Evolutionary conservation across 2,329 filamentous ascomycete genomes (phyloP).

Genomic region (Harringtonia lauricola): DNA sequence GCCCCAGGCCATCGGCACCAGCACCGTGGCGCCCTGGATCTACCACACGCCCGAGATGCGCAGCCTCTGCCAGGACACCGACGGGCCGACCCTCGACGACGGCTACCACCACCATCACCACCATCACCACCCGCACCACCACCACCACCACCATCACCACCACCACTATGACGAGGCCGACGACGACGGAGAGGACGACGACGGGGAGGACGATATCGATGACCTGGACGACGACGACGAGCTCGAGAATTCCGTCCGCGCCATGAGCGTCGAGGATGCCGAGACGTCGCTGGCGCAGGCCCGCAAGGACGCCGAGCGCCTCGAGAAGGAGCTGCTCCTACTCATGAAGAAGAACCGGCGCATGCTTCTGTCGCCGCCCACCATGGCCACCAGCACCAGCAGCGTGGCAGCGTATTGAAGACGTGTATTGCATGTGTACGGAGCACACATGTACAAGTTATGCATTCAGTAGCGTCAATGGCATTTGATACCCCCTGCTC

Average conservation of each 20-base stretch:
- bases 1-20: slow-evolving; percentile 27
- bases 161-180: slow-evolving; percentile 2
- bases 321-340: slow-evolving; percentile 50
- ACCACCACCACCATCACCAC: neutral
- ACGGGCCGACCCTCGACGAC: neutral
- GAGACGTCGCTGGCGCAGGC: slow-evolving; percentile 42
- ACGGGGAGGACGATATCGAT: slow-evolving; percentile 11
- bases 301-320: slow-evolving; percentile 47
- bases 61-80: neutral
- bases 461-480: no score
- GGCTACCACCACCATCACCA: slow-evolving; percentile 1
- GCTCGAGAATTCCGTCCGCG: slow-evolving; percentile 26
- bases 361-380: slow-evolving; percentile 29
- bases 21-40: slow-evolving; percentile 45
- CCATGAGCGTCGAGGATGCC: slow-evolving; percentile 53
- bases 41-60: slow-evolving; percentile 20
- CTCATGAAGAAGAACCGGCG: slow-evolving; percentile 49
- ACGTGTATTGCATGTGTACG: no score
- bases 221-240: slow-evolving; percentile 16
- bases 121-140: neutral
- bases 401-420: no score
- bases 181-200: slow-evolving; percentile 1
- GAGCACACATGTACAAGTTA: no score
- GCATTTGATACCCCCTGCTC: no score
- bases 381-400: no score